Conservation (phyloP, 345 rosid species). For the Salix dunnii region DNA sequence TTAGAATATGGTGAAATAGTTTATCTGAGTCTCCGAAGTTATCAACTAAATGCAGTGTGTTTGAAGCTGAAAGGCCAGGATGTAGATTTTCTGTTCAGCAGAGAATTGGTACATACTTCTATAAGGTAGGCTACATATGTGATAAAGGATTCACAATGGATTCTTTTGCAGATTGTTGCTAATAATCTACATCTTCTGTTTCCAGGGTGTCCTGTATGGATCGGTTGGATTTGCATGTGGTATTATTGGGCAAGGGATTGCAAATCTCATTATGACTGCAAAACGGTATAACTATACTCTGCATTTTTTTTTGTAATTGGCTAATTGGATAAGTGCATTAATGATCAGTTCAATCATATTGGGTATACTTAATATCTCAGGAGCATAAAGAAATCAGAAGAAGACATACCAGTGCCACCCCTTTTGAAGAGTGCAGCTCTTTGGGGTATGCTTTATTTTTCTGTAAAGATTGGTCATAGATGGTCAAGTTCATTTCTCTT, state of each 20-base stretch:
- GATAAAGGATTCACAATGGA: no score
- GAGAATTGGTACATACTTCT: constrained; percentile 17
- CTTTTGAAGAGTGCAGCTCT: constrained; percentile 87
- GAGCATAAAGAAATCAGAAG: constrained; percentile 73
- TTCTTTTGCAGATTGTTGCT: no score
- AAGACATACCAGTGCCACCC: constrained; percentile 86
- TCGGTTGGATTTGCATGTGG: constrained; percentile 94
- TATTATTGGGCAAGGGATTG: constrained; percentile 86
- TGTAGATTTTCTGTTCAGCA: constrained; percentile 9
- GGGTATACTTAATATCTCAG: constrained; percentile 25
- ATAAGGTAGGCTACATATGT: constrained; percentile 9
- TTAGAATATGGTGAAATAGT: not conserved
- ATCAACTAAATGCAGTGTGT: constrained; percentile 9
- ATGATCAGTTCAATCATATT: not conserved
- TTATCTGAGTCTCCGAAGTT: not conserved
- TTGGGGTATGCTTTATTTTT: constrained; percentile 57
- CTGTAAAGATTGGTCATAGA: not conserved
- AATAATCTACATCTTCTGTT: not conserved
- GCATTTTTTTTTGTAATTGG: no score
- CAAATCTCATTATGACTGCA: constrained; percentile 89
- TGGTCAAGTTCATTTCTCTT: not conserved
- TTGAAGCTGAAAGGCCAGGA: constrained; percentile 26
- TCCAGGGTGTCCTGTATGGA: constrained; percentile 79
- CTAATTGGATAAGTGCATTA: not conserved
- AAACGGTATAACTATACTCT: constrained; percentile 48